These are phyloP conservation scores for Fusarium staphyleae DNA, from an alignment of 2,329 filamentous ascomycete genomes.

Conservation along the genomic window DNA sequence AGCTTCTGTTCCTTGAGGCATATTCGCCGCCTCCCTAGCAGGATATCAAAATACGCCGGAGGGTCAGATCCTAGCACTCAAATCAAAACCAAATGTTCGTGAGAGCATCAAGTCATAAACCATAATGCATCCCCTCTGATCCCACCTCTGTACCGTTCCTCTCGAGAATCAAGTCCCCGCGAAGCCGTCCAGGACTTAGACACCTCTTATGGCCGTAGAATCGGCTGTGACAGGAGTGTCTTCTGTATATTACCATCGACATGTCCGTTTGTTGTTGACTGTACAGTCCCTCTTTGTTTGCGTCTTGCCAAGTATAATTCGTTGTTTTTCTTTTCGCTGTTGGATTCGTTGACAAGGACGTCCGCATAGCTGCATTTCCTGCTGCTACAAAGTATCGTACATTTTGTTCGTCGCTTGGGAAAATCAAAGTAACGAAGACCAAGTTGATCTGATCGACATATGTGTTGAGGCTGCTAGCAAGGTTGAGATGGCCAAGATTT, in stretches of 20 bases:
- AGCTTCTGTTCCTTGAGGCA: background rate
- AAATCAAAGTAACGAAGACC: conserved; percentile 19
- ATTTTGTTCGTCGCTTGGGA: background rate
- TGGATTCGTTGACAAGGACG: background rate
- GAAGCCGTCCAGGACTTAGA: conserved; percentile 4
- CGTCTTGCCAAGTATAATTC: background rate
- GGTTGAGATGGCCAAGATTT: background rate
- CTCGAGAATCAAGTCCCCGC: background rate
- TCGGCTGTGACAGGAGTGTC: background rate
- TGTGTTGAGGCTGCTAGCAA: background rate
- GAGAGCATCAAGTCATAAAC: conserved; percentile 27
- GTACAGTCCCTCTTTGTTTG: background rate
- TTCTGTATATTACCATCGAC: background rate
- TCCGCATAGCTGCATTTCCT: background rate
- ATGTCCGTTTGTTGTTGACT: background rate
- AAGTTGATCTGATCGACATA: background rate
- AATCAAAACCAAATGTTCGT: conserved; percentile 10
- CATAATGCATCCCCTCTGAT: conserved; percentile 1
- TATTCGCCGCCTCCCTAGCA: background rate
- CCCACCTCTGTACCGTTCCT: background rate
- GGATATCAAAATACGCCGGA: background rate
- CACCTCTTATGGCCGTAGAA: background rate
- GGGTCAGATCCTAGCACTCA: background rate
- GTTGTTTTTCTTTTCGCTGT: background rate
- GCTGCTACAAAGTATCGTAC: background rate